Evolutionary conservation across 1,284 basidiomycete species (phyloP), one percentile per base, ranked within the genome.

Genomic region (Filobasidium uniguttulatum): DNA sequence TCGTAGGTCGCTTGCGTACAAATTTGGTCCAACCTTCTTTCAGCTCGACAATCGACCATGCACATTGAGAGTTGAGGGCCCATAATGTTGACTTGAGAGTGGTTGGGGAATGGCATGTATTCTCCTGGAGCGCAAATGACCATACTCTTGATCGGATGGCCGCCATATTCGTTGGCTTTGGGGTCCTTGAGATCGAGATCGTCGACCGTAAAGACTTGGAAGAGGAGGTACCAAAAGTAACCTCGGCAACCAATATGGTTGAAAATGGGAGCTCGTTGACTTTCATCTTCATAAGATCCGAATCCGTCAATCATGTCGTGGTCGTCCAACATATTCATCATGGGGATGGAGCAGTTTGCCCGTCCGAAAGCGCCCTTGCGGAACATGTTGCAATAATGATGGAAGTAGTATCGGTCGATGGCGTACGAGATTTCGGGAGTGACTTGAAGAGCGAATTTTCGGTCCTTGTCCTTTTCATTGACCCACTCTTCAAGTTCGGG

Each of bases 211-310:
- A 93, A 93, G 56, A 86, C 84, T 61, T 94, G 90, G 73, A 96
- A 94, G 0, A 94, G 71, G 17, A 93, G 72, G 71, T 80, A 96
- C 73, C 84, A 90, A 66, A 91, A 91, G 68, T 89, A 91, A 17
- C 82, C 85, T 58, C 85, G 73, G 2, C 79, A 70, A 17, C 88
- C 89, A 50, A 65, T 66, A 48, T 59, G 60, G 57, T 72, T 75
- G 68, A 94, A 90, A 14, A 94, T 77, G 2, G 85, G 78, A 1
- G 85, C 79, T 30, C 59, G 61, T 69, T 89, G 85, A 30, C 91
- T 71, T 46, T 85, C 81, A 50, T 93, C 85, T 10, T 72, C 71
- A 56, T 75, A 75, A 75, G 85, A 76, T 77, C 89, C 91, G 56
- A 89, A 96, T 5, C 90, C 91, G 61, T 96, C 66, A 56, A 49